Evolutionary conservation across 768 basidiomycete genomes (phyloP), one percentile per base, ranked within the genome.

Genomic region (Lactarius akahatsu): DNA sequence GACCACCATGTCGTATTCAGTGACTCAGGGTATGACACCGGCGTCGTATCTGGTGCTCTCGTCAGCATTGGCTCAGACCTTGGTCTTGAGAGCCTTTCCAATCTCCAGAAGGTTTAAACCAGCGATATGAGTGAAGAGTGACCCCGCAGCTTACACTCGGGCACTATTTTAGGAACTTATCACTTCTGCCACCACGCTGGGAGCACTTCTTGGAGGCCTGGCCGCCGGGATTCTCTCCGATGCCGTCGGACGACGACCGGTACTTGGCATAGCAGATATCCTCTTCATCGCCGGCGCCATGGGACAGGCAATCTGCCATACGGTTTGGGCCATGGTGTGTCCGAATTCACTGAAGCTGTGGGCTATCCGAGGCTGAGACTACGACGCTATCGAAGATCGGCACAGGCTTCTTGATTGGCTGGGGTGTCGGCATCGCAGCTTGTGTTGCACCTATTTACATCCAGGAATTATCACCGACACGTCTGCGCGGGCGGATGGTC

Each of bases 381-480:
- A 15, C 23, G 23, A 32, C 59, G 58, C 23, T 20, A 34, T 30
- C 28, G 64, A 88, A 88, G 86, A 85, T 91, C 54, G 86, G 83
- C 8, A 85, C 90, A 20, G 82, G 91, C 23, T 90, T 94, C 76
- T 74, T 92, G 61, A 86, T 92, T 63, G 91, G 91, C 15, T 73
- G 85, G 34, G 90, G 87, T 20, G 90, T 92, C 1, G 90, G 90
- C 2, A 76, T 90, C 1, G 91, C 91, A 20, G 85, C 88, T 4
- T 91, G 91, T 69, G 83, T 92, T 61, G 89, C 91, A 0, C 90
- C 91, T 11, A 80, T 93, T 5, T 92, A 93, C 73, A 91, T 94
- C 59, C 90, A 92, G 73, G 92, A 94, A 75, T 81, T 93, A 26
- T 86, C 90, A 0, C 91, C 90, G 0, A 91, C 90, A 9, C 80